These are phyloP conservation scores for Hypoxylon sp. DNA, from an alignment of 2,329 filamentous ascomycete species.

Conservation along the genomic window DNA sequence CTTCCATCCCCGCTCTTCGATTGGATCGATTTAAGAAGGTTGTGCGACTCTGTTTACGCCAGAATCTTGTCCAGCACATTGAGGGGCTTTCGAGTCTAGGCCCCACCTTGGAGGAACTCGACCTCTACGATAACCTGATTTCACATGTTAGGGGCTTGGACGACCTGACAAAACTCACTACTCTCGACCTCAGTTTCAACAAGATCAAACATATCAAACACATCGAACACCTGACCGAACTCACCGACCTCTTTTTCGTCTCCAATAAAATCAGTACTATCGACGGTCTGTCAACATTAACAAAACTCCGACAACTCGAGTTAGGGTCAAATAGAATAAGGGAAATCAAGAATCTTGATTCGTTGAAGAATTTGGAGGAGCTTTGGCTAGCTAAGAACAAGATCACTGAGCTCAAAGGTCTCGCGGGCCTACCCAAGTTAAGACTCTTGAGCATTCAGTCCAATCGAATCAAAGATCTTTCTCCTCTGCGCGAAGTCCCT, in stretches of 20 bases:
- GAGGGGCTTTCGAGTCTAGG: constrained; percentile 79
- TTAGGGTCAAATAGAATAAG: constrained; percentile 93
- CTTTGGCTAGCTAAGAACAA: constrained; percentile 98
- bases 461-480: constrained; percentile 87
- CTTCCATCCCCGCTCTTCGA: constrained; percentile 81
- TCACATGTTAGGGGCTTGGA: constrained; percentile 89
- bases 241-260: constrained; percentile 91
- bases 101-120: constrained; percentile 82
- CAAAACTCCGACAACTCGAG: constrained; percentile 85
- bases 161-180: constrained; percentile 79
- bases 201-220: constrained; percentile 99
- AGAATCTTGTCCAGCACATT: constrained; percentile 89
- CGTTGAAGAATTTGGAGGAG: constrained; percentile 83
- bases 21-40: constrained; percentile 87
- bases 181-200: constrained; percentile 95
- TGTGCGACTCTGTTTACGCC: constrained; percentile 86
- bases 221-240: constrained; percentile 80
- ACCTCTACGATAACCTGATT: constrained; percentile 97
- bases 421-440: constrained; percentile 82
- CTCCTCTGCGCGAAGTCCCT: constrained; percentile 79
- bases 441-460: constrained; percentile 94
- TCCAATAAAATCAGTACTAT: constrained; percentile 94
- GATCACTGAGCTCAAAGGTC: constrained; percentile 84
- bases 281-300: constrained; percentile 83
- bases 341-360: constrained; percentile 87